Base-by-base conservation (phyloP, 2,329 filamentous ascomycete species). In the Scedosporium minutisporum region DNA sequence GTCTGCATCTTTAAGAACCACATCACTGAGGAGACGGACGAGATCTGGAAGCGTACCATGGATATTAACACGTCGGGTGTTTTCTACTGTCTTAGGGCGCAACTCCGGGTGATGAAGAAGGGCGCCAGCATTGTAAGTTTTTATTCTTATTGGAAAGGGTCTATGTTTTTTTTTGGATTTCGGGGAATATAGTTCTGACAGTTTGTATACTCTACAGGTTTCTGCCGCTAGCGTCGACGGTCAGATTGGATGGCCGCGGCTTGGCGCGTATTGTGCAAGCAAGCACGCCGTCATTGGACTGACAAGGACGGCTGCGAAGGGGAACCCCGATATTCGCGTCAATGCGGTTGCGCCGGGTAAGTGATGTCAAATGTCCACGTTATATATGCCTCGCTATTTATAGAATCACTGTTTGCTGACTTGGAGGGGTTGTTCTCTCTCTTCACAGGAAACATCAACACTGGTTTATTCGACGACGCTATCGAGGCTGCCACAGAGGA, bases 21-120 rank as follows among this genome's bases (percentile, higher is more conserved):
- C 4, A 65, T 75, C 21, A 70, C 70, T 0, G 73, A 78, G 21
- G 71, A 75, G 0, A 41, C 7, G 25, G 23, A 7, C 4, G 74
- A 75, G 33, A 71, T 76, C 25, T 82, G 77, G 77, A 72, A 77
- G 46, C 69, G 69, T 29, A 69, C 77, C 16, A 68, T 81, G 61
- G 66, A 68, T 1, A 75, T 82, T 7, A 82, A 82, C 66, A 64
- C 76, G 6, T 74, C 68, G 7, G 81, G 82, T 4, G 69, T 79
- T 29, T 79, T 83, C 70, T 77, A 81, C 59, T 82, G 79, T 63
- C 64, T 85, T 63, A 71, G 79, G 16, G 77, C 78, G 16, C 69
- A 84, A 67, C 64, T 84, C 9, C 72, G 69, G 66, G 71, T 66
- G 51, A 68, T 12, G 58, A n/a, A n/a, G n/a, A n/a, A n/a, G n/a